Base-by-base conservation (phyloP, 1,284 basidiomycete species). In the Heterobasidion annosum region DNA sequence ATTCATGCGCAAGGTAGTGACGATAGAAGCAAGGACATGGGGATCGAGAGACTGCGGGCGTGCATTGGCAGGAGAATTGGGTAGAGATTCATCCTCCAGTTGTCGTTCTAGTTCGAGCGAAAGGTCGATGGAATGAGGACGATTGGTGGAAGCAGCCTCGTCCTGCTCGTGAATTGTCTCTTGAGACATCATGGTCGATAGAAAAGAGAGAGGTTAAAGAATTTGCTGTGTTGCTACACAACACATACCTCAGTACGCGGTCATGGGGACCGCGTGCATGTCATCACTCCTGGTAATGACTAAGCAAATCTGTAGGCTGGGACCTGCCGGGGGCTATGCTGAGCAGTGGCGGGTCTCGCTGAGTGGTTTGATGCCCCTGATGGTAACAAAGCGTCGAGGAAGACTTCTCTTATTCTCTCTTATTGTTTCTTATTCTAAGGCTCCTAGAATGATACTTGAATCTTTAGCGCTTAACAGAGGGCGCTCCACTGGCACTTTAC, bases 21-120 rank as follows among this genome's bases (percentile, higher is more conserved):
- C 72, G 59, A 90, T 82, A 57, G 85, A 82, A n/a, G 82, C 79
- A 19, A 91, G 76, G 43, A 91, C 76, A 19, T 82, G 74, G n/a
- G 84, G 78, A 65, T 91, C 88, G 51, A 89, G 74, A 1, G 82
- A 81, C 57, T 81, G 78, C 19, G 74, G 74, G 12, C 75, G 73
- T 15, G 61, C 59, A 49, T 61, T 56, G 43, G 53, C 53, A 71
- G 73, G 51, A 65, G 65, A 62, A 32, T 55, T 74, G 1, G 75
- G 79, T 1, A 75, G 72, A 18, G 78, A 79, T 53, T 88, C 88
- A 63, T 76, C 74, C 52, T 83, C 79, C 48, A 91, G 77, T 68
- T 89, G 81, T 51, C 76, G 80, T 66, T 91, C 88, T 56, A 91
- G 78, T 62, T 88, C 86, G 58, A 91, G 77, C 48, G 79, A 78